These are phyloP conservation scores for Pulveroboletus sp. DNA, from an alignment of 768 basidiomycete species.

Conservation along the genomic window DNA sequence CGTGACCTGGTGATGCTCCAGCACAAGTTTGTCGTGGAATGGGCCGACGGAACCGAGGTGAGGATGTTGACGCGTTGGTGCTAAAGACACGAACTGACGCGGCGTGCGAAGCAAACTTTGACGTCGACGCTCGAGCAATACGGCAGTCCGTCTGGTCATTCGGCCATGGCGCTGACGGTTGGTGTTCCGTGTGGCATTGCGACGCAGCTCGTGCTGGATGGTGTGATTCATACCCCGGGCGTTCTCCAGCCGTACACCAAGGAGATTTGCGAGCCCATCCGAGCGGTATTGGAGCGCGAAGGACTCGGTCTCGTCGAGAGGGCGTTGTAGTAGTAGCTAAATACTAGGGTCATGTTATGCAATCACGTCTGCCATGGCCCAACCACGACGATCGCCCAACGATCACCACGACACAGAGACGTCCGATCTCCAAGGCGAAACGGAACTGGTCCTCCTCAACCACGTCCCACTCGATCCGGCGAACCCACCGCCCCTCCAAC, in stretches of 20 bases:
- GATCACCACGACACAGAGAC: constrained; percentile 67
- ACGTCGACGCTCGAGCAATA: constrained; percentile 92
- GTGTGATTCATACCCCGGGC: constrained; percentile 73
- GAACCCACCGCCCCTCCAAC: constrained; percentile 45
- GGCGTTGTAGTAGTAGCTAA: constrained; percentile 63
- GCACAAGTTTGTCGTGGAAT: constrained; percentile 94
- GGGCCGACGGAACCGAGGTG: constrained; percentile 76
- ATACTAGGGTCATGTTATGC: no score
- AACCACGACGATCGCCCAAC: constrained; percentile 38
- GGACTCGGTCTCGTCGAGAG: constrained; percentile 73
- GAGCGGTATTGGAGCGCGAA: constrained; percentile 65
- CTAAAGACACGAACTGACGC: constrained; percentile 3
- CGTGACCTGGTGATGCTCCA: constrained; percentile 97
- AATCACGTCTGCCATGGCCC: constrained; percentile 10
- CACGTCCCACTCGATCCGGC: constrained; percentile 42
- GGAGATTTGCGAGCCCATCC: constrained; percentile 77
- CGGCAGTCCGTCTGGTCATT: constrained; percentile 73
- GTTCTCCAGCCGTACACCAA: constrained; percentile 85
- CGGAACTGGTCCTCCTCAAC: constrained; percentile 59
- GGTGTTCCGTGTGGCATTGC: constrained; percentile 95
- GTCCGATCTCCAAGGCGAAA: constrained; percentile 58
- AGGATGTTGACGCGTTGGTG: constrained; percentile 12
- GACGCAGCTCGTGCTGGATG: constrained; percentile 87
- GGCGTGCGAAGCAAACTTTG: constrained; percentile 59
- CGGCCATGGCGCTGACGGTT: constrained; percentile 90